Evolutionary conservation across 2,329 filamentous ascomycete genomes (phyloP), one percentile per base, ranked within the genome.

Genomic region (Stromatinia cepivora): DNA sequence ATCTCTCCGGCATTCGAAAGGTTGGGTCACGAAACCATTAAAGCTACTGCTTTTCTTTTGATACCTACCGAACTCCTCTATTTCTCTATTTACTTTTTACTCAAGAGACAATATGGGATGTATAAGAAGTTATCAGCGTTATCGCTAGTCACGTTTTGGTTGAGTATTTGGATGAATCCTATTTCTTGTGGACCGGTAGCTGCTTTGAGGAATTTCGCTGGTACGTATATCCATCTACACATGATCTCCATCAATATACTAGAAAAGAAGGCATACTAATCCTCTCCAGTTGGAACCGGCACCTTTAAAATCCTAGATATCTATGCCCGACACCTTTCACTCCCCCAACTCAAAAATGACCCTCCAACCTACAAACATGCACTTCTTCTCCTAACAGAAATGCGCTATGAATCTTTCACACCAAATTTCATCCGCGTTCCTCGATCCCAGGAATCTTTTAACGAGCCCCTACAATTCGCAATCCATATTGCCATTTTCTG

Each of bases 321-420:
- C n/a, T 81, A 79, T 72, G 77, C 75, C 15, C 77, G 80, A 25
- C 76, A 76, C 25, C 71, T 79, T 64, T 70, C 73, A 15, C 73
- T 79, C 15, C 80, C 79, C 15, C 72, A 57, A 25, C 61, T 63
- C 42, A 70, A 31, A 31, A n/a, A 56, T 6, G 54, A 66, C 11
- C 79, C 76, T n/a, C 70, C 76, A 15, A 74, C 77, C 58, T 75
- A 73, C 70, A 63, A 77, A 31, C 70, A 78, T 22, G 75, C 79
- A 1, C 72, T 82, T 20, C 74, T 81, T 15, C 68, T 80, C 22
- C 70, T 81, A 15, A 81, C 79, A 1, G 80, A 82, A 71, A 73
- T 82, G 13, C 79, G 81, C 64, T 82, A 81, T 71, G 81, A 82
- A 69, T 81, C 79, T 22, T 82, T 82, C 73, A 79, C 76, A 0